Conservation (phyloP, 2,329 filamentous ascomycete species). For the Sarocladium strictum region DNA sequence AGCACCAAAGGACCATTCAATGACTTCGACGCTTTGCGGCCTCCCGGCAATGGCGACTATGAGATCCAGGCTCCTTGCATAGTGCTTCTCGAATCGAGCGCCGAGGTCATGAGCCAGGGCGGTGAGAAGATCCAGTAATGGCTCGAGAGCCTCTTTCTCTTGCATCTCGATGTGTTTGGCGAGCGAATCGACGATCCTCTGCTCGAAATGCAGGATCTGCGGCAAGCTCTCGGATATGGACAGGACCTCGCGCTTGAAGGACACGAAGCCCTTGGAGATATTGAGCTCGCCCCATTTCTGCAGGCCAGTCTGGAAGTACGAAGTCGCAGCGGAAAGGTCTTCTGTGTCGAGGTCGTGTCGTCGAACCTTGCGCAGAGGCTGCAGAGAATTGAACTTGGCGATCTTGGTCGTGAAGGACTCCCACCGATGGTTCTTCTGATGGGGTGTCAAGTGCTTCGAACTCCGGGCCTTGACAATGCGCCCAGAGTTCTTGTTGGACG, state of each 20-base stretch:
- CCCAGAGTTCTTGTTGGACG: slow-evolving; percentile 52
- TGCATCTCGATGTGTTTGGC: slow-evolving; percentile 69
- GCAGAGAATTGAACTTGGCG: slow-evolving; percentile 79
- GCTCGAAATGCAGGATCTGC: slow-evolving; percentile 86
- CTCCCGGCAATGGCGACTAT: slow-evolving; percentile 74
- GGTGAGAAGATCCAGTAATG: slow-evolving; percentile 79
- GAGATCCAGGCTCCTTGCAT: slow-evolving; percentile 66
- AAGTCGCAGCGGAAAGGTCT: slow-evolving; percentile 70
- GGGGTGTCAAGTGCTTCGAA: slow-evolving; percentile 63
- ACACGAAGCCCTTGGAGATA: slow-evolving; percentile 71
- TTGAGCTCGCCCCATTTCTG: slow-evolving; percentile 92
- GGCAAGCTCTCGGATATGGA: slow-evolving; percentile 84
- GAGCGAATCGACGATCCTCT: slow-evolving; percentile 74
- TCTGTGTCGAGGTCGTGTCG: slow-evolving; percentile 77
- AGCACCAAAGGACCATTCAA: slow-evolving; percentile 95
- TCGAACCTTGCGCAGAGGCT: slow-evolving; percentile 85
- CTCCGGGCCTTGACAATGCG: slow-evolving; percentile 65
- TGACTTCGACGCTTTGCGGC: slow-evolving; percentile 75
- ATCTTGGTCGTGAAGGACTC: slow-evolving; percentile 89
- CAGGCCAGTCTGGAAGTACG: slow-evolving; percentile 77
- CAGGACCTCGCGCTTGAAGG: slow-evolving; percentile 68
- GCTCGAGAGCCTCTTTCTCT: slow-evolving; percentile 76
- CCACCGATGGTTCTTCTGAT: slow-evolving; percentile 81
- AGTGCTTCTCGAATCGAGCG: slow-evolving; percentile 81
- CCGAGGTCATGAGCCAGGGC: slow-evolving; percentile 95